Conservation (phyloP, 2,329 filamentous ascomycete genomes). For the Diaporthe velutina region DNA sequence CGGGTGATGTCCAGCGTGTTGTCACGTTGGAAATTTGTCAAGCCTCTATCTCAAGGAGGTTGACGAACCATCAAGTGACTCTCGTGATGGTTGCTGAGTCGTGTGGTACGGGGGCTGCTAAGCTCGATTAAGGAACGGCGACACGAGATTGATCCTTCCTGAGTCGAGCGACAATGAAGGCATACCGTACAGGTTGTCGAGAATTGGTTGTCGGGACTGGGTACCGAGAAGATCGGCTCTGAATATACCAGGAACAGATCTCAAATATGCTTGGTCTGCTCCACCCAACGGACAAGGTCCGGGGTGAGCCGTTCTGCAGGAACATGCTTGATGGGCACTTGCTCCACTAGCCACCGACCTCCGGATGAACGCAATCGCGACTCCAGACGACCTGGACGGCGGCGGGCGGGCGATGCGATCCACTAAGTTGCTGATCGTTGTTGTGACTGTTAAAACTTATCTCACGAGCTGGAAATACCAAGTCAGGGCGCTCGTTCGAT, state of each 20-base stretch:
- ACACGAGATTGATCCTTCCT: constrained; percentile 8
- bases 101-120: constrained; percentile 12
- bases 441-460: not conserved
- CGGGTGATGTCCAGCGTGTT: not conserved
- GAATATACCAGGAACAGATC: not conserved
- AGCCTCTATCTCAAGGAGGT: not conserved
- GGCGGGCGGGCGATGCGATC: not conserved
- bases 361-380: not conserved
- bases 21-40: not conserved
- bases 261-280: not conserved
- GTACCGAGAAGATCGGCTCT: not conserved
- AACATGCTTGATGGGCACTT: not conserved
- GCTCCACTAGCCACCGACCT: not conserved
- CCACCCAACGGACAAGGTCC: constrained; percentile 8
- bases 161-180: not conserved
- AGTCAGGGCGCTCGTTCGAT: not conserved
- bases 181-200: not conserved
- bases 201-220: not conserved
- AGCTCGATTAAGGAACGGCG: not conserved
- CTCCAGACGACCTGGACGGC: not conserved
- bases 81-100: constrained; percentile 14
- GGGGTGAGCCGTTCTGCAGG: not conserved
- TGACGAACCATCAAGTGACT: not conserved
- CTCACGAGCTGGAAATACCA: not conserved
- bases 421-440: not conserved